phyloP scores from a whole-genome alignment of 1,284 basidiomycete genomes.

The Termitomyces sp. region DNA sequence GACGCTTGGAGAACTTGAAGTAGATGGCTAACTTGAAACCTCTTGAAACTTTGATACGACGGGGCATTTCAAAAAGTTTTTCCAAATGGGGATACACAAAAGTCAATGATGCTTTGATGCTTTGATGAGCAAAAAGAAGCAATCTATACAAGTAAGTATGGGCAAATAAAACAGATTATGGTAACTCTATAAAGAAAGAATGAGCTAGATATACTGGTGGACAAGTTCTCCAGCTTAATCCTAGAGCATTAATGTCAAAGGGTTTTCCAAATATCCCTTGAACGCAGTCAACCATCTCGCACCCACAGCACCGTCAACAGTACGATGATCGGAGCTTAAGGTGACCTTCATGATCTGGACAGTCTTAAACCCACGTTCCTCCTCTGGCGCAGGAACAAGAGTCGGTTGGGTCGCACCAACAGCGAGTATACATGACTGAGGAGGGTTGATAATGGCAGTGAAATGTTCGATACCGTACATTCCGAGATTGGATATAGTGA shows the following conservation, averaged over 20 bases:
- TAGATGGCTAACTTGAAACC: too few relatives aligned
- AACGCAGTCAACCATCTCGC: conserved; percentile 91
- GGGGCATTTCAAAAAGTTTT: not conserved
- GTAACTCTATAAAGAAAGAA: conserved; percentile 13
- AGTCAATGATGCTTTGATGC: not conserved
- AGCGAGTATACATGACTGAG: conserved; percentile 97
- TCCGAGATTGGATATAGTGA: conserved; percentile 99
- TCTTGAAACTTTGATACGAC: not conserved
- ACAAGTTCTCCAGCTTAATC: not conserved
- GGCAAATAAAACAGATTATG: conserved; percentile 5
- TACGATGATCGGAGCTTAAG: conserved; percentile 91
- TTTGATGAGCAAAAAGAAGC: too few relatives aligned
- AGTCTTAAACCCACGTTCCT: conserved; percentile 91
- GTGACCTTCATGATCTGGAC: conserved; percentile 95
- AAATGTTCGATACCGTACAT: conserved; percentile 97
- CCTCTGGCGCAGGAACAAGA: conserved; percentile 83
- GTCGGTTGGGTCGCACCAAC: conserved; percentile 86
- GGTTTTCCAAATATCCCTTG: conserved; percentile 97
- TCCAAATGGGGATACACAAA: not conserved
- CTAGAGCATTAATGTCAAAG: conserved; percentile 87
- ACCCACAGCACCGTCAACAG: conserved; percentile 90
- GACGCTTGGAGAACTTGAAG: too few relatives aligned
- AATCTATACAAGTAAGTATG: not conserved
- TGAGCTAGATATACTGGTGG: conserved; percentile 2
- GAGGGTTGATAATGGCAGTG: conserved; percentile 99